phyloP scores from a whole-genome alignment of 1,139 yeast species.

The Kodamaea plutei region DNA sequence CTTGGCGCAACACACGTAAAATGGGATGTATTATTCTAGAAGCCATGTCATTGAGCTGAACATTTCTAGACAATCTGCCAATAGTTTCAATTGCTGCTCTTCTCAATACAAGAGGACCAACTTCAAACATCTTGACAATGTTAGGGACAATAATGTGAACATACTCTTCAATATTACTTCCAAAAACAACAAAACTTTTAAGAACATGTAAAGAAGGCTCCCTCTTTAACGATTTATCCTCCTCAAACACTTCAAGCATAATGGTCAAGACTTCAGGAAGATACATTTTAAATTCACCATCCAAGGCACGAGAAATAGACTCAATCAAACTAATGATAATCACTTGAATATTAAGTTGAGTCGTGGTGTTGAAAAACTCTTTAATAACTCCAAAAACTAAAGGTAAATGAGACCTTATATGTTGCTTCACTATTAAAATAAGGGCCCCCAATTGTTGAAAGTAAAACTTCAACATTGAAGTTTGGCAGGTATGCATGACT shows the following conservation, averaged over 20 bases:
- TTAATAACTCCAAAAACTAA: conserved; percentile 75
- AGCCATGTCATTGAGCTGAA: conserved; percentile 81
- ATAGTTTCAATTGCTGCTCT: conserved; percentile 79
- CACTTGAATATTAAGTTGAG: conserved; percentile 63
- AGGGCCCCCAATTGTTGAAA: conserved; percentile 84
- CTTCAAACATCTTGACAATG: conserved; percentile 76
- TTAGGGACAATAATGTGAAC: conserved; percentile 83
- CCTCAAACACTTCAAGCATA: conserved; percentile 72
- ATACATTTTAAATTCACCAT: conserved; percentile 86
- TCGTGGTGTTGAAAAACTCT: conserved; percentile 58
- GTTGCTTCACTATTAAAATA: conserved; percentile 81
- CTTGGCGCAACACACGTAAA: conserved; percentile 59
- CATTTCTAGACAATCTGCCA: conserved; percentile 73
- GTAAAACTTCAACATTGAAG: conserved; percentile 79
- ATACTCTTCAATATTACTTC: conserved; percentile 83
- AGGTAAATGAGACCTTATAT: conserved; percentile 75
- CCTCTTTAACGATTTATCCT: conserved; percentile 62
- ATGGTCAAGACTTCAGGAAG: conserved; percentile 75
- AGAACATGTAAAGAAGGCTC: conserved; percentile 73
- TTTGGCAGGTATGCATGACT: conserved; percentile 83
- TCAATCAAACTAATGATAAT: conserved; percentile 81
- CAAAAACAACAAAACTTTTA: conserved; percentile 85
- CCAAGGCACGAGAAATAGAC: conserved; percentile 78
- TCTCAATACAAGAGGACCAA: conserved; percentile 55
- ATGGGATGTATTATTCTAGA: conserved; percentile 88